phyloP scores from a whole-genome alignment of 1,284 basidiomycete genomes.

The Melampsora larici-populina region DNA sequence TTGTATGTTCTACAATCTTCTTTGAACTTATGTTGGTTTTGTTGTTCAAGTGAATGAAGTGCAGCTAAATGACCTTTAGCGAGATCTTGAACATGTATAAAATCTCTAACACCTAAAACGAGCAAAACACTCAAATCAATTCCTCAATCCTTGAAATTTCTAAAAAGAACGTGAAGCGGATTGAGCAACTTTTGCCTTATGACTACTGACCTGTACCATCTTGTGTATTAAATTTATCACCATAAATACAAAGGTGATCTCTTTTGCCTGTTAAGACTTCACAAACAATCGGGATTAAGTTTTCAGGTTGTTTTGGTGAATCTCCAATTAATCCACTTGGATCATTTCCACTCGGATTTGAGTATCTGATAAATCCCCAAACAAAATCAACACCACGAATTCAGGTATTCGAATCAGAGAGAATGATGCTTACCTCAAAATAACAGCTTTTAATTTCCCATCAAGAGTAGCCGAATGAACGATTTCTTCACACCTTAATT shows the following conservation, averaged over 20 bases:
- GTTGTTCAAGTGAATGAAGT: conserved; percentile 22
- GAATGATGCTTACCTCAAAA: background rate
- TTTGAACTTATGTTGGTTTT: conserved; percentile 4
- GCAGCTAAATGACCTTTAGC: conserved; percentile 48
- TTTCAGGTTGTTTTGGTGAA: conserved; percentile 46
- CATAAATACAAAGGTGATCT: conserved; percentile 46
- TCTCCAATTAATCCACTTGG: conserved; percentile 48
- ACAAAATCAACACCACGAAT: too few species aligned
- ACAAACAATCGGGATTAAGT: conserved; percentile 47
- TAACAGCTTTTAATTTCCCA: background rate
- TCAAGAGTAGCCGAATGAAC: conserved; percentile 4
- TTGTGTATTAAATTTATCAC: conserved; percentile 46
- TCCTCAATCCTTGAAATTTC: background rate
- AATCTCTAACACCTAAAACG: conserved; percentile 44
- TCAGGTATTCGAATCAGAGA: too few species aligned
- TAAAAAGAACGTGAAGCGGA: background rate
- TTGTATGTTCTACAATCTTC: conserved; percentile 32
- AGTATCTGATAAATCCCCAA: conserved; percentile 45
- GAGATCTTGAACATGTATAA: conserved; percentile 47
- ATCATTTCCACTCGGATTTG: conserved; percentile 49
- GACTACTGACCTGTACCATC: conserved; percentile 44
- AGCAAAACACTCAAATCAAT: background rate
- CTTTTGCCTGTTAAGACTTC: conserved; percentile 47
- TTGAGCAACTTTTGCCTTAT: too few species aligned
- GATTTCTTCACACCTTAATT: conserved; percentile 41